phyloP scores from a whole-genome alignment of 805 yeast genomes.

The Suhomyces canberraensis region DNA sequence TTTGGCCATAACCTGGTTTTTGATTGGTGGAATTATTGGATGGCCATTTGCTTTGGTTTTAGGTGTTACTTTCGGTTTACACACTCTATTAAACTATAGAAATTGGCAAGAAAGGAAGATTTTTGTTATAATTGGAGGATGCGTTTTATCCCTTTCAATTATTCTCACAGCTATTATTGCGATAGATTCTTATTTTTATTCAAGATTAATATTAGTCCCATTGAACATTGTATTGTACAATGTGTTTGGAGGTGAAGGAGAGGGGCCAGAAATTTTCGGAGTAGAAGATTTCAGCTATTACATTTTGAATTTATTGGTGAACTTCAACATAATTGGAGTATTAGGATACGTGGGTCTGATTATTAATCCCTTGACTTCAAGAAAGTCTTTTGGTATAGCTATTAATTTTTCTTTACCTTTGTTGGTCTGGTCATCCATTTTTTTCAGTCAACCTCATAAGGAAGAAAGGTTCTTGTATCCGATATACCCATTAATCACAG shows the following conservation, averaged over 20 bases:
- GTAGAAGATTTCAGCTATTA: conserved; percentile 78
- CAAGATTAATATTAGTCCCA: conserved; percentile 64
- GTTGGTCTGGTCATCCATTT: conserved; percentile 63
- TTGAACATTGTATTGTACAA: conserved; percentile 80
- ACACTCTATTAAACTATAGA: conserved; percentile 17
- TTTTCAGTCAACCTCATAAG: conserved; percentile 79
- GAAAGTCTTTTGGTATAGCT: conserved; percentile 13
- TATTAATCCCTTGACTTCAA: conserved; percentile 17
- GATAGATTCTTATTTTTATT: conserved; percentile 63
- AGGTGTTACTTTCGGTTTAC: conserved; percentile 56
- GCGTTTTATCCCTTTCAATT: conserved; percentile 14
- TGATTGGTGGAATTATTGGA: conserved; percentile 75
- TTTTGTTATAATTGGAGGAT: conserved; percentile 12
- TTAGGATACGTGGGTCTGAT: conserved; percentile 41
- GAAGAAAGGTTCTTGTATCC: conserved; percentile 92
- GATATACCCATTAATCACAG: conserved; percentile 64
- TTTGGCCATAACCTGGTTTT: conserved; percentile 40
- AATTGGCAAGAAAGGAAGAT: conserved; percentile 6
- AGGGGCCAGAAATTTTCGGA: conserved; percentile 92
- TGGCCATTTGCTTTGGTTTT: conserved; percentile 85
- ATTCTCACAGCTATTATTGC: conserved; percentile 25
- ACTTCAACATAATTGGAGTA: conserved; percentile 59
- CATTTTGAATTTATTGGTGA: conserved; percentile 61
- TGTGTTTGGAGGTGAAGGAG: conserved; percentile 60
- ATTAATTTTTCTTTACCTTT: conserved; percentile 41